Conservation (phyloP, 345 rosid genomes). For the Populus tremula region DNA sequence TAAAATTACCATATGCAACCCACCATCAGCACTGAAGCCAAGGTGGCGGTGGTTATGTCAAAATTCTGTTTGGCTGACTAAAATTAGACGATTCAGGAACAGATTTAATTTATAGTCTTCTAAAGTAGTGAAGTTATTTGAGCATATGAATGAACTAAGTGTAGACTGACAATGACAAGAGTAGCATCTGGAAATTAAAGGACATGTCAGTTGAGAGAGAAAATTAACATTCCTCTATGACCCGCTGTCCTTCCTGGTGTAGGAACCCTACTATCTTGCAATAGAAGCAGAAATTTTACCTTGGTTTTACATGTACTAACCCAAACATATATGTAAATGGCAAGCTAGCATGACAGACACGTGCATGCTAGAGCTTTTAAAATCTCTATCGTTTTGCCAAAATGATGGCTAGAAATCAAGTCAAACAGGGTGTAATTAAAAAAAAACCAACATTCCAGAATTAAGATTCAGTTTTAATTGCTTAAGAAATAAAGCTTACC, state of each 20-base stretch:
- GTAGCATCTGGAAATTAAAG: neutral
- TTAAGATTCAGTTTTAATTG: neutral
- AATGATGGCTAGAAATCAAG: neutral
- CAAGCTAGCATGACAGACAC: neutral
- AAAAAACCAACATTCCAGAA: neutral
- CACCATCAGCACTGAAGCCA: neutral
- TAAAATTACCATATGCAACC: neutral
- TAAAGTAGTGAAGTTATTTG: neutral
- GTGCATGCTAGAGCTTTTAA: neutral
- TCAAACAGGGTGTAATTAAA: neutral
- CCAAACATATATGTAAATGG: neutral
- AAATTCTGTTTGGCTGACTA: neutral
- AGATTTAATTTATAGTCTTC: neutral
- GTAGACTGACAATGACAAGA: neutral
- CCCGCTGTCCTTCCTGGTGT: neutral
- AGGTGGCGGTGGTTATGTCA: neutral
- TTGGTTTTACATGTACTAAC: neutral
- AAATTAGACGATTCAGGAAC: neutral
- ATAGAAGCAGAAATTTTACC: neutral
- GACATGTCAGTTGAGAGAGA: neutral
- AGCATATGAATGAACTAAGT: neutral
- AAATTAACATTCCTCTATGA: neutral
- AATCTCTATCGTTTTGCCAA: neutral
- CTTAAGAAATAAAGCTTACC: slow-evolving; percentile 38
- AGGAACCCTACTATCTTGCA: neutral